Evolutionary conservation across 2,329 filamentous ascomycete species (phyloP).

Genomic region (Penicillium fuscoglaucum): DNA sequence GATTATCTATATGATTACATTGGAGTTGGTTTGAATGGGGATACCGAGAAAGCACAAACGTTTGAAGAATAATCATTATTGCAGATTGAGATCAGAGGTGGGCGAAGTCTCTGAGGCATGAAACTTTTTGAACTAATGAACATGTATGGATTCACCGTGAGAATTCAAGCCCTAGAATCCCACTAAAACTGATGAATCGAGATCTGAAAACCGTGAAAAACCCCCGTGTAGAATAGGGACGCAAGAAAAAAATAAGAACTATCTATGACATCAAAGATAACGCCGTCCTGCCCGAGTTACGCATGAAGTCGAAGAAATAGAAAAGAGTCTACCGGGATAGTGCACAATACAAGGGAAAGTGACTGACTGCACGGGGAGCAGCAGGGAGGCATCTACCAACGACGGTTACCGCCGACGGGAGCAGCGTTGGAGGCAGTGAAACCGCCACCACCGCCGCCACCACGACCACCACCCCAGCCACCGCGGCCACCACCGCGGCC

Average conservation of each 20-base stretch:
- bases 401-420: constrained; percentile 56
- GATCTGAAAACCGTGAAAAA: constrained; percentile 6
- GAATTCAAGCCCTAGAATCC: constrained; percentile 14
- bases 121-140: constrained; percentile 24
- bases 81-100: background rate
- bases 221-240: constrained; percentile 5
- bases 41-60: background rate
- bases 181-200: background rate
- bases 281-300: constrained; percentile 42
- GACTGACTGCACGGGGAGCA: constrained; percentile 20
- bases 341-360: constrained; percentile 28
- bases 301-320: constrained; percentile 28
- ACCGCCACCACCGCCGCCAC: constrained; percentile 48
- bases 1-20: background rate
- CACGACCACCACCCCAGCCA: constrained; percentile 55
- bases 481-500: constrained; percentile 65
- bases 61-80: constrained; percentile 5
- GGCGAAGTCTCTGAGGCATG: constrained; percentile 5
- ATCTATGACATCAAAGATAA: constrained; percentile 42
- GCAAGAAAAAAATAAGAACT: constrained; percentile 25
- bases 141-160: constrained; percentile 18
- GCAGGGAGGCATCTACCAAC: constrained; percentile 52
- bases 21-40: background rate
- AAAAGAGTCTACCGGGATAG: constrained; percentile 33
- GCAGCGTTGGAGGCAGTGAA: constrained; percentile 61